Conservation (phyloP, 306 rosid genomes). For the apple (Malus domestica) region DNA sequence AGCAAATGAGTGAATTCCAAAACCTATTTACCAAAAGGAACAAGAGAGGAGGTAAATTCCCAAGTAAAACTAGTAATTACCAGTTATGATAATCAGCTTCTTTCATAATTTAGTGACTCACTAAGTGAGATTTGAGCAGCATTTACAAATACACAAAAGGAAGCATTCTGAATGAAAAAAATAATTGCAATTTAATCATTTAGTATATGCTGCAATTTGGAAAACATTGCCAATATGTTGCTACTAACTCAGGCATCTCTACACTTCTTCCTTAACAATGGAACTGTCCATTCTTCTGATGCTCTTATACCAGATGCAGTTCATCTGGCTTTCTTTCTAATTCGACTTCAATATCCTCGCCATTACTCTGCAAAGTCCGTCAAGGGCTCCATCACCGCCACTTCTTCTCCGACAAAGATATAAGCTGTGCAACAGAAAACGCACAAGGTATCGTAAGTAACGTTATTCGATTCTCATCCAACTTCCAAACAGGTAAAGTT, state of each 20-base stretch:
- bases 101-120: too few species aligned
- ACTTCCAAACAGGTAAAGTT: not conserved
- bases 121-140: too few species aligned
- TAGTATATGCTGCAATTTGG: not conserved
- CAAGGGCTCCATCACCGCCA: slow-evolving; percentile 36
- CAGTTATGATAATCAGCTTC: too few species aligned
- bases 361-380: not conserved
- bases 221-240: not conserved
- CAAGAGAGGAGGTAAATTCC: not conserved
- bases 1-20: not conserved
- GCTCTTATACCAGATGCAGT: not conserved
- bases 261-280: not conserved
- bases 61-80: not conserved
- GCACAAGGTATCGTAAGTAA: slow-evolving; percentile 9
- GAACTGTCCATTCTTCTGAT: not conserved
- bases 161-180: not conserved
- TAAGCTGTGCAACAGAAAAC: slow-evolving; percentile 52
- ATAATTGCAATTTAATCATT: not conserved
- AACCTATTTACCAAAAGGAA: not conserved
- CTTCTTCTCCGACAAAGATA: slow-evolving; percentile 73
- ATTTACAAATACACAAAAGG: too few species aligned
- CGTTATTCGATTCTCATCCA: not conserved
- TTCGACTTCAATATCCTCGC: not conserved
- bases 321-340: slow-evolving; percentile 8
- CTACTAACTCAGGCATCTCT: not conserved